phyloP scores from a whole-genome alignment of 2,329 filamentous ascomycete genomes.

The Dryadomyces sulphureus region DNA sequence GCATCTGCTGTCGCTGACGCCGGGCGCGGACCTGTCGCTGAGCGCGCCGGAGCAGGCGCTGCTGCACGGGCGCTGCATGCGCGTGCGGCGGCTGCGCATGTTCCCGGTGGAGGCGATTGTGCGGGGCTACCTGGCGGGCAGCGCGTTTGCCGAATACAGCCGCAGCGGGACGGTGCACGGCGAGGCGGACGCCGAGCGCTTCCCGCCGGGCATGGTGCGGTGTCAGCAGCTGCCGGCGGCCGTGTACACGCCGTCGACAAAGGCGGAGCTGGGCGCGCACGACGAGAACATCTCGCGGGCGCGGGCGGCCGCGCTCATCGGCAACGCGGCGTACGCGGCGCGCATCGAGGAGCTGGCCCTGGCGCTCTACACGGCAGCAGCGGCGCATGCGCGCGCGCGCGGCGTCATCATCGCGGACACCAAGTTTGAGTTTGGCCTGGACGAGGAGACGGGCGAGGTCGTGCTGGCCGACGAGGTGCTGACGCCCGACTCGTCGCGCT shows the following conservation, averaged over 20 bases:
- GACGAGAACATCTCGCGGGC: conserved; percentile 75
- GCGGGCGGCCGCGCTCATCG: conserved; percentile 47
- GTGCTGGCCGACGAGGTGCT: conserved; percentile 74
- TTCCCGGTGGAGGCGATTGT: conserved; percentile 74
- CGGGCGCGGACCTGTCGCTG: conserved; percentile 20
- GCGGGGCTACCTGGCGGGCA: conserved; percentile 80
- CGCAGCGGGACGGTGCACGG: conserved; percentile 66
- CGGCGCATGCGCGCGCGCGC: conserved; percentile 46
- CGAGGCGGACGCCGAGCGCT: conserved; percentile 23
- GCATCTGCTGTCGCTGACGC: conserved; percentile 33
- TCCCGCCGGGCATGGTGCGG: conserved; percentile 50
- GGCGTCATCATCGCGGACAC: conserved; percentile 61
- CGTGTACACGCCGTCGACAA: conserved; percentile 67
- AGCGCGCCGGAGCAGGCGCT: conserved; percentile 30
- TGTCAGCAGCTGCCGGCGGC: conserved; percentile 55
- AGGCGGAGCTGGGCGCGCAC: conserved; percentile 64
- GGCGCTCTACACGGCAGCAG: conserved; percentile 46
- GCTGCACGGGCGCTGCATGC: conserved; percentile 57
- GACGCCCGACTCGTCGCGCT: conserved; percentile 70
- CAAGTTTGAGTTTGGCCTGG: conserved; percentile 52
- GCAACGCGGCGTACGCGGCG: conserved; percentile 44
- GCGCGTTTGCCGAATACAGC: conserved; percentile 66
- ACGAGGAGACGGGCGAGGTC: conserved; percentile 48
- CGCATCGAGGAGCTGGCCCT: conserved; percentile 52
- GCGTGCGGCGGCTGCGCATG: conserved; percentile 57